Evolutionary conservation across 768 basidiomycete species (phyloP).

Genomic region (Hericium rajendrae): DNA sequence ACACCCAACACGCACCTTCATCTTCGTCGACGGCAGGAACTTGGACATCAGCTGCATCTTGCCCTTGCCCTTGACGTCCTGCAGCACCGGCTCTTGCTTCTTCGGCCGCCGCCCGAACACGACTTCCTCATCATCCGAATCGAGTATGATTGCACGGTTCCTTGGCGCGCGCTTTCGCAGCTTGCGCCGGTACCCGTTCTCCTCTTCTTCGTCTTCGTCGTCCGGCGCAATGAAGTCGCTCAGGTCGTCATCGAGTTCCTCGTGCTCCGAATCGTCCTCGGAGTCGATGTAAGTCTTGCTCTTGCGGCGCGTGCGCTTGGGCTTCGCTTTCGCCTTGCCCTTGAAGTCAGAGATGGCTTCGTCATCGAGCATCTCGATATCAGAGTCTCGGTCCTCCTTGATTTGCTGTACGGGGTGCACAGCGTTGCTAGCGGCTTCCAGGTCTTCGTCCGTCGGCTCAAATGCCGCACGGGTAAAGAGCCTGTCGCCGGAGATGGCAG

Average conservation of each 20-base stretch:
- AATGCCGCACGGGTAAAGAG: constrained; percentile 52
- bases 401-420: constrained; percentile 8
- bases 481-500: constrained; percentile 32
- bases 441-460: constrained; percentile 36
- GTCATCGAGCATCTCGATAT: constrained; percentile 22
- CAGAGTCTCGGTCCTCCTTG: constrained; percentile 20
- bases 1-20: constrained; percentile 39
- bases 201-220: constrained; percentile 12
- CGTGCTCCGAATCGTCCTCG: constrained; percentile 15
- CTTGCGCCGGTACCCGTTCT: neutral
- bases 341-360: constrained; percentile 5
- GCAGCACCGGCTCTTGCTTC: constrained; percentile 11
- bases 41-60: constrained; percentile 38
- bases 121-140: constrained; percentile 36
- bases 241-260: constrained; percentile 14
- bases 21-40: constrained; percentile 65
- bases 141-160: neutral
- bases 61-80: neutral
- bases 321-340: constrained; percentile 19
- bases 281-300: constrained; percentile 31
- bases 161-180: neutral
- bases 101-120: constrained; percentile 25
- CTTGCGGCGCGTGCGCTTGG: constrained; percentile 27
- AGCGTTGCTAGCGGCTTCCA: neutral
- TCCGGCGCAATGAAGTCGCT: constrained; percentile 9